These are phyloP conservation scores for Aphanomyces astaci DNA, from an alignment of 352 stramenopile species.

Conservation along the genomic window DNA sequence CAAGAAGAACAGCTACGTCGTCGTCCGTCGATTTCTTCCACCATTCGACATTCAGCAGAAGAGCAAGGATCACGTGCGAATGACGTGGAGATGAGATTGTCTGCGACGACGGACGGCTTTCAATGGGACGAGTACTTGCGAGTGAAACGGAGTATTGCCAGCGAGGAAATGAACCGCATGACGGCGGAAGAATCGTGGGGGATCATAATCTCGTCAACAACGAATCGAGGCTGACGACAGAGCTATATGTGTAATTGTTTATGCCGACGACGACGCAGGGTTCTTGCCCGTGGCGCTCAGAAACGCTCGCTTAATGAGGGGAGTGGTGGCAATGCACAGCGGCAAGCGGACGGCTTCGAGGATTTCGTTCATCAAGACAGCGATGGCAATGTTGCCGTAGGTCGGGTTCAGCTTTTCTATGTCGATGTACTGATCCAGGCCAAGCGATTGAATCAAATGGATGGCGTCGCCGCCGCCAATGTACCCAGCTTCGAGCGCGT, in stretches of 20 bases:
- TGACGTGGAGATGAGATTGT: no score
- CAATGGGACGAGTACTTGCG: conserved; percentile 6
- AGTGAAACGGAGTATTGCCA: conserved; percentile 3
- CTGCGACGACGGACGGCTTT: background rate
- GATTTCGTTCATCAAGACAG: conserved; percentile 79
- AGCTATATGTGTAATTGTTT: conserved; percentile 1
- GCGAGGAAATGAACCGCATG: conserved; percentile 2
- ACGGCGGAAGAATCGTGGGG: background rate
- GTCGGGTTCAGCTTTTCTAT: conserved; percentile 64
- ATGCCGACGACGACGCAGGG: background rate
- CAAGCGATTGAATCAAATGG: conserved; percentile 74
- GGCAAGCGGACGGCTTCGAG: conserved; percentile 80
- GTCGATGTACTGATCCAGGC: conserved; percentile 72
- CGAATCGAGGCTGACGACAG: background rate
- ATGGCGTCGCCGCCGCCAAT: conserved; percentile 71
- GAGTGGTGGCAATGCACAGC: conserved; percentile 76
- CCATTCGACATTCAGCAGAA: no score
- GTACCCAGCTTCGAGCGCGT: conserved; percentile 59
- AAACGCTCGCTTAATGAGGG: conserved; percentile 56
- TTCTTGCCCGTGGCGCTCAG: background rate
- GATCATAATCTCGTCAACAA: background rate
- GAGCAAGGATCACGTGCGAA: no score
- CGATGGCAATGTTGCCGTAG: conserved; percentile 81
- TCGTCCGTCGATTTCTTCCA: no score
- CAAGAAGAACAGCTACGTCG: no score